phyloP scores from a whole-genome alignment of 495 filamentous ascomycete species.

The Penicillium pulvis region DNA sequence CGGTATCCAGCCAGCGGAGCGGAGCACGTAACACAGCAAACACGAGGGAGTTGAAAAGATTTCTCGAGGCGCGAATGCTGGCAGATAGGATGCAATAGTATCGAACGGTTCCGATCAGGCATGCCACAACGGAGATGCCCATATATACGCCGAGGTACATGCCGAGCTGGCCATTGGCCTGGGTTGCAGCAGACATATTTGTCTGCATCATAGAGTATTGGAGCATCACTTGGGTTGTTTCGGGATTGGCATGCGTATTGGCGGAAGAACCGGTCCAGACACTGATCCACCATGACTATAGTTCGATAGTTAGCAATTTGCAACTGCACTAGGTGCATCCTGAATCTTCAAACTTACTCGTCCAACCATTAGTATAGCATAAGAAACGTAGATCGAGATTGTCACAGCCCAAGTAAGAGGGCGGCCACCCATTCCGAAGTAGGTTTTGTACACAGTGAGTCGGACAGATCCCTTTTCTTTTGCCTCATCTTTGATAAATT shows the following conservation, averaged over 20 bases:
- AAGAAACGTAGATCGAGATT: conserved; percentile 14
- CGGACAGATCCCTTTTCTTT: conserved; percentile 67
- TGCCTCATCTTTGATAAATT: conserved; percentile 75
- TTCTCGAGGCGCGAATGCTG: conserved; percentile 59
- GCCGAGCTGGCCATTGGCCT: conserved; percentile 31
- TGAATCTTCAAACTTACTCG: conserved; percentile 22
- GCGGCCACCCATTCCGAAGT: conserved; percentile 68
- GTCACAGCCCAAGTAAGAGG: conserved; percentile 18
- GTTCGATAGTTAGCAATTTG: neutral
- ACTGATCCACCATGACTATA: conserved; percentile 67
- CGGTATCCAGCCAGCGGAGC: conserved; percentile 77
- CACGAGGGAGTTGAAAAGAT: conserved; percentile 64
- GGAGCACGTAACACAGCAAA: conserved; percentile 69
- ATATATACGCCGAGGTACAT: conserved; percentile 74
- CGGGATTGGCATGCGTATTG: conserved; percentile 24
- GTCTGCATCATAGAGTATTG: conserved; percentile 24
- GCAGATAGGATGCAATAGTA: conserved; percentile 59
- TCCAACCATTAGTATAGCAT: conserved; percentile 36
- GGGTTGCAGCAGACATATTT: neutral
- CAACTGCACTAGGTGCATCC: neutral
- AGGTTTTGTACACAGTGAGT: conserved; percentile 61
- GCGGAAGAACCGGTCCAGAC: conserved; percentile 59
- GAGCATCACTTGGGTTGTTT: conserved; percentile 19
- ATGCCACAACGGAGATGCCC: conserved; percentile 56
- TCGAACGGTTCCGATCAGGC: conserved; percentile 56